Evolutionary conservation across 2,329 filamentous ascomycete genomes (phyloP).

Genomic region (Periconia digitata): DNA sequence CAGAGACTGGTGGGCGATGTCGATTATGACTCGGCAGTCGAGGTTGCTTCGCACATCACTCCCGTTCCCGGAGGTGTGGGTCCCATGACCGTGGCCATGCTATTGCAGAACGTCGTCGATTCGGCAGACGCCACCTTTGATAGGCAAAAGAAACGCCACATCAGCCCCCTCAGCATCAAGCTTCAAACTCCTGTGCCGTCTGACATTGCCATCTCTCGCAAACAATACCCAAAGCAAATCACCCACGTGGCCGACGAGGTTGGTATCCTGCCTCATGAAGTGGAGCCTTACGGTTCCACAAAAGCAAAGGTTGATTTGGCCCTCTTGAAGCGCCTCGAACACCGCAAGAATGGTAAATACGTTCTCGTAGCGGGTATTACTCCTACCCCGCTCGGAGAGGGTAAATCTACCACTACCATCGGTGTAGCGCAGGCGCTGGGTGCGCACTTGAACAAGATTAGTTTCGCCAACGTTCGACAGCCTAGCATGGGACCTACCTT

Average conservation of each 20-base stretch:
- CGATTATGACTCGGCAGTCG: slow-evolving; percentile 79
- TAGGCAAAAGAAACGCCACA: slow-evolving; percentile 75
- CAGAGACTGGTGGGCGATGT: slow-evolving; percentile 93
- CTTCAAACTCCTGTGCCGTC: slow-evolving; percentile 83
- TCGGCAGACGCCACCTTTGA: slow-evolving; percentile 81
- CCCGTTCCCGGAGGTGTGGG: slow-evolving; percentile 96
- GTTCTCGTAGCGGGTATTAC: slow-evolving; percentile 95
- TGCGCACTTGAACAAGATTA: slow-evolving; percentile 81
- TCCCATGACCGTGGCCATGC: slow-evolving; percentile 98
- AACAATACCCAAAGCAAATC: slow-evolving; percentile 90
- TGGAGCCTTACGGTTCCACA: slow-evolving; percentile 92
- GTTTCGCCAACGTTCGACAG: slow-evolving; percentile 95
- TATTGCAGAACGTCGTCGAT: slow-evolving; percentile 92
- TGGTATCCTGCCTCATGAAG: slow-evolving; percentile 82
- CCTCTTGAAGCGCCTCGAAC: slow-evolving; percentile 78
- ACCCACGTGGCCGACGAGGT: slow-evolving; percentile 81
- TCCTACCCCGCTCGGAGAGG: slow-evolving; percentile 92
- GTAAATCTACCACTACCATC: slow-evolving; percentile 97
- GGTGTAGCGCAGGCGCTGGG: slow-evolving; percentile 91
- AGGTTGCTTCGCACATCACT: slow-evolving; percentile 91
- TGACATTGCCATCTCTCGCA: slow-evolving; percentile 87
- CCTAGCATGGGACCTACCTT: slow-evolving; percentile 97
- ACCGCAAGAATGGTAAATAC: slow-evolving; percentile 87
- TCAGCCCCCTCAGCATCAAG: slow-evolving; percentile 81
- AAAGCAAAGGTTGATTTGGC: slow-evolving; percentile 93